These are phyloP conservation scores for Chenopodium suecicum DNA, from an alignment of 148 eudicot species.

Conservation along the genomic window DNA sequence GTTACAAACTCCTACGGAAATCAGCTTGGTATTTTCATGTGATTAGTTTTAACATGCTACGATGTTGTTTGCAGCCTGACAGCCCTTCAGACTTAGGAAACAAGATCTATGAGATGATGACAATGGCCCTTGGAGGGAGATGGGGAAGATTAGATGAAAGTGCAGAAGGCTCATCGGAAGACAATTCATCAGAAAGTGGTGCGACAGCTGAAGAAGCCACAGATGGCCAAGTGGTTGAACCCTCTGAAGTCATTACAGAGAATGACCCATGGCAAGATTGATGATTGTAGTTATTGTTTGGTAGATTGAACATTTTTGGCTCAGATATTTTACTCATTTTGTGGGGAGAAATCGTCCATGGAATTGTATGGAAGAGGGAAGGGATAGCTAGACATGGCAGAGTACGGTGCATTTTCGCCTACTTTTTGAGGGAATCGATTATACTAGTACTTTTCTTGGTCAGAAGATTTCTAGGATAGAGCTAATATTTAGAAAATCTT, in stretches of 20 bases:
- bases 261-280: conserved; percentile 82
- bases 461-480: not conserved
- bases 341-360: not conserved
- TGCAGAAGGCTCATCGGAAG: conserved; percentile 32
- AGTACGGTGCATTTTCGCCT: not conserved
- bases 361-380: not conserved
- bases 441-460: not conserved
- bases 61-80: conserved; percentile 63
- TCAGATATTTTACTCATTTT: not conserved
- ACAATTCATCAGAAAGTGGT: conserved; percentile 34
- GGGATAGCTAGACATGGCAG: not conserved
- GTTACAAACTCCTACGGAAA: conserved; percentile 12
- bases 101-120: conserved; percentile 99
- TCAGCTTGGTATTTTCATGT: not conserved
- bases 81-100: conserved; percentile 90
- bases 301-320: conserved; percentile 1
- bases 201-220: conserved; percentile 32
- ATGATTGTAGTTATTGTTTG: conserved; percentile 12
- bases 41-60: not conserved
- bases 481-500: not conserved
- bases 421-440: not conserved
- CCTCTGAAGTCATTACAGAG: conserved; percentile 93
- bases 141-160: conserved; percentile 81
- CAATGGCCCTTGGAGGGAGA: conserved; percentile 95
- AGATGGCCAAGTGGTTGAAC: conserved; percentile 74